These are phyloP conservation scores for Lunularia cruciata DNA, from an alignment of 225 moss, liverwort and hornwort species.

Conservation along the genomic window DNA sequence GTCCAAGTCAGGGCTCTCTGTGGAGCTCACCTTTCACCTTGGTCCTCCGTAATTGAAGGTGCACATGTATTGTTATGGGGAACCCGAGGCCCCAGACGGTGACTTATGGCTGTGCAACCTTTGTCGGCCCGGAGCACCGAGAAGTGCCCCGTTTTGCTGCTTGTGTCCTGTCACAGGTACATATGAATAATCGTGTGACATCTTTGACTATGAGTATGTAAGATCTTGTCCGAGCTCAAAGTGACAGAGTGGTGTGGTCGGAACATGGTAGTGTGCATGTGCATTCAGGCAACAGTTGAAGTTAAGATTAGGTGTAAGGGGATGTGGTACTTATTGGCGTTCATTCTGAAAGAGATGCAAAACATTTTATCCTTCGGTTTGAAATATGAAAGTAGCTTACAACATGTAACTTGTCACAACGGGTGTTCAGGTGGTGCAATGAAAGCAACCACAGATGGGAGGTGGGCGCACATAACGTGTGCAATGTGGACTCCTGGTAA, in stretches of 20 bases:
- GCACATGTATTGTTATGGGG: conserved; percentile 97
- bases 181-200: background rate
- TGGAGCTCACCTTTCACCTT: background rate
- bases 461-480: conserved; percentile 95
- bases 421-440: conserved; percentile 67
- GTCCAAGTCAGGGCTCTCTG: too few species aligned
- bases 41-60: conserved; percentile 43
- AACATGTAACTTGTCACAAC: too few species aligned
- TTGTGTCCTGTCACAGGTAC: conserved; percentile 87
- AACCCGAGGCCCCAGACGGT: conserved; percentile 86
- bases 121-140: conserved; percentile 85
- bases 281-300: too few species aligned
- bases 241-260: too few species aligned
- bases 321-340: too few species aligned
- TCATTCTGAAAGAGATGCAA: too few species aligned
- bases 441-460: conserved; percentile 84
- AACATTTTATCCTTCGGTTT: too few species aligned
- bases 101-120: conserved; percentile 97
- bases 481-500: conserved; percentile 96
- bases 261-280: too few species aligned
- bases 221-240: too few species aligned
- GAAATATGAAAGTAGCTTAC: too few species aligned
- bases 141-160: conserved; percentile 79
- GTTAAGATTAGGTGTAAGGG: too few species aligned
- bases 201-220: too few species aligned